These are phyloP conservation scores for Exserohilum turcica DNA, from an alignment of 2,329 filamentous ascomycete species.

Conservation along the genomic window DNA sequence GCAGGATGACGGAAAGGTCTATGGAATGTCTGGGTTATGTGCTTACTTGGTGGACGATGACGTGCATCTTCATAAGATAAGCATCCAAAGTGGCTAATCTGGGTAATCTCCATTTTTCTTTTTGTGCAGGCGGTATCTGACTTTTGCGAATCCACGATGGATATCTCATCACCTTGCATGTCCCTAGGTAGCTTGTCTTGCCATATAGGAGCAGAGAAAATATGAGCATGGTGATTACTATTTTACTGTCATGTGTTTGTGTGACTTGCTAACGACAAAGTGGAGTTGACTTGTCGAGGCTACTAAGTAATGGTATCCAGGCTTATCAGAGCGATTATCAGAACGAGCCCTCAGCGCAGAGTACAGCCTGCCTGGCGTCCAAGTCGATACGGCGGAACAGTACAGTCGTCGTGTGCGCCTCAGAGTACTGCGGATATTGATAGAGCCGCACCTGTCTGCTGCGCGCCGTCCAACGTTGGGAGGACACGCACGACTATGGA, in stretches of 20 bases:
- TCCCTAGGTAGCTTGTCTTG: background rate
- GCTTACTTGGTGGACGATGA: background rate
- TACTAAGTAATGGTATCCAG: too few relatives aligned
- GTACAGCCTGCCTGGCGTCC: too few relatives aligned
- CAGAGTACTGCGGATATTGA: too few relatives aligned
- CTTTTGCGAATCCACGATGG: background rate
- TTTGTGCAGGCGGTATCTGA: background rate
- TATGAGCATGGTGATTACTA: background rate
- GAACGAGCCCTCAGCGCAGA: too few relatives aligned
- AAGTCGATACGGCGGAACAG: too few relatives aligned
- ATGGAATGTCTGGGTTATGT: background rate
- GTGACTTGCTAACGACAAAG: too few relatives aligned
- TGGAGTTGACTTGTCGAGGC: too few relatives aligned
- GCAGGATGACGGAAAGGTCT: background rate
- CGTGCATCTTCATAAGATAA: background rate
- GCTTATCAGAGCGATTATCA: too few relatives aligned
- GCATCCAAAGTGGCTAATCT: conserved; percentile 6
- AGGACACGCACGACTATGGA: background rate
- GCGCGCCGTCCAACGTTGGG: too few relatives aligned
- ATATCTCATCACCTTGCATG: background rate
- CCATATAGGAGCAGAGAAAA: background rate
- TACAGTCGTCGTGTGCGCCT: too few relatives aligned
- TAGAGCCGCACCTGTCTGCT: too few relatives aligned
- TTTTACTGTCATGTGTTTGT: background rate
- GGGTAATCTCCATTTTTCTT: background rate